Base-by-base conservation (phyloP, 2,329 filamentous ascomycete genomes). In the Apiospora saccharicola region DNA sequence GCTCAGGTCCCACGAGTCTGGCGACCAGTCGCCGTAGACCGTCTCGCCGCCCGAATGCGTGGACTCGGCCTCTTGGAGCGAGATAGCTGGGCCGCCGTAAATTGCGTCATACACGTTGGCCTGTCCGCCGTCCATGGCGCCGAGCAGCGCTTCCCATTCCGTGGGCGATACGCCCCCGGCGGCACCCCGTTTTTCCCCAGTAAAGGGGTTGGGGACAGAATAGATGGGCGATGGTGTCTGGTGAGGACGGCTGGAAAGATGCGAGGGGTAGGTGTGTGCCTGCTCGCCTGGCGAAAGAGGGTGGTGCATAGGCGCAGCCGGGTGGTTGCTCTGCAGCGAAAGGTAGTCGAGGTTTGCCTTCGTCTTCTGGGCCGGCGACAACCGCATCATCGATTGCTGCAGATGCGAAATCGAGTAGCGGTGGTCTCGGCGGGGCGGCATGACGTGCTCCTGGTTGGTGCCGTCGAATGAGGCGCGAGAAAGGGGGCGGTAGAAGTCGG, bases 91-190 rank as follows among this genome's bases (percentile, higher is more conserved):
- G 0, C 92, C 92, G 49, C 93, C 93, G 76, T 95, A 95, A 71
- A 94, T 94, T 53, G 91, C 92, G 78, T 94, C 92, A 81, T 94
- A 96, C n/a, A 97, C 92, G 78, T 96, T 97, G 71, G 91, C 90
- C 75, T 92, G 89, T 0, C 94, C 94, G 47, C 91, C 91, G 77
- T 97, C 94, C 80, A 97, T 90, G 30, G 92, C 92, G 4, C 92
- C 91, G 1, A 97, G 87, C 0, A 97, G 86, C 1, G 92, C 90
- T 80, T 97, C 94, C 95, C 94, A 97, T 77, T 96, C 94, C 0
- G 90, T 86, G 12, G 91, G 84, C 0, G 90, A 90, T 16, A 92
- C 86, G 22, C 82, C 83, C 3, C 80, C 74, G 78, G 75, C 75
- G 71, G 85, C 75, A 41, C 74, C 75, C 51, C 82, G 76, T 26